These are phyloP conservation scores for Solanum chacoense DNA, from an alignment of 305 asterid genomes.

Conservation along the genomic window DNA sequence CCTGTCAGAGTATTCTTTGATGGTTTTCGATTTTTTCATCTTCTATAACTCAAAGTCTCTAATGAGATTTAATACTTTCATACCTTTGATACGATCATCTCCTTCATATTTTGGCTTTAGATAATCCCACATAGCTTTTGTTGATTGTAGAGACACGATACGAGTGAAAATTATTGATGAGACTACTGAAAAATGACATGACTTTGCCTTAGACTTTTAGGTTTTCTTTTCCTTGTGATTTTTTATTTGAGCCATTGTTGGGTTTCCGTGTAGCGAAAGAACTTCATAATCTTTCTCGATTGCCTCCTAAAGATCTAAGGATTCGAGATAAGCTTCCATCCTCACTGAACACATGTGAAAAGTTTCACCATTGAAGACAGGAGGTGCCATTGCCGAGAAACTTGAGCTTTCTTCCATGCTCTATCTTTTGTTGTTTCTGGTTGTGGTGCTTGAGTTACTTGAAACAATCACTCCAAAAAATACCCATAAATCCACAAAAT, in stretches of 20 bases:
- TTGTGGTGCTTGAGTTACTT: neutral
- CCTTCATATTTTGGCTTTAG: neutral
- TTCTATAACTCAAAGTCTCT: neutral
- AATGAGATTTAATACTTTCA: neutral
- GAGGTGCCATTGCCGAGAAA: neutral
- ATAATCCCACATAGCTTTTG: neutral
- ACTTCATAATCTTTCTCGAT: neutral
- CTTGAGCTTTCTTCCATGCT: neutral
- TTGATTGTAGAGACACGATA: neutral
- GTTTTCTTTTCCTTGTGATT: neutral
- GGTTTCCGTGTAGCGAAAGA: neutral
- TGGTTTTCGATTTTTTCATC: neutral
- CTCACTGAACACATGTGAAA: neutral
- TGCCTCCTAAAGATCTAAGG: neutral
- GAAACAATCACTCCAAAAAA: neutral
- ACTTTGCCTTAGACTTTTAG: neutral
- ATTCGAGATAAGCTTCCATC: neutral
- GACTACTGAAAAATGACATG: neutral
- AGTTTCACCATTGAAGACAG: neutral
- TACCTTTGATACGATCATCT: neutral
- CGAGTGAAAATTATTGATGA: neutral
- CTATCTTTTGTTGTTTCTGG: neutral
- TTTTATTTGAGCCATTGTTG: neutral
- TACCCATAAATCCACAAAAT: neutral
- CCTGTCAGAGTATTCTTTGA: neutral